phyloP scores from a whole-genome alignment of 305 asterid genomes.

The Fraxinus xanthoxyloides region DNA sequence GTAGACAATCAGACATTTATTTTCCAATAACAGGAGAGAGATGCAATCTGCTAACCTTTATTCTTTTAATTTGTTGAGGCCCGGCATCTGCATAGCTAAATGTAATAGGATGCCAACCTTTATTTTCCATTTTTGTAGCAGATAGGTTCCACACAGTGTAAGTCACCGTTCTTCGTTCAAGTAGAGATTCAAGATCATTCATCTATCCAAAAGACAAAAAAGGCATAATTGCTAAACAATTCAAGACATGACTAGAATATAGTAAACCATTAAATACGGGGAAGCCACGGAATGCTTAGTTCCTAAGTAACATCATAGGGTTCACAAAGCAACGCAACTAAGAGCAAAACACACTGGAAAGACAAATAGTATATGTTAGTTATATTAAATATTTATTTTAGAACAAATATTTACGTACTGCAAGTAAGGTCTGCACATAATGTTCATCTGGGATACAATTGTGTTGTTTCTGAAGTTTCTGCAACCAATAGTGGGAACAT shows the following conservation, averaged over 20 bases:
- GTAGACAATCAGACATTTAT: not conserved
- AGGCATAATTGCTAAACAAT: not conserved
- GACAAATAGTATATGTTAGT: not conserved
- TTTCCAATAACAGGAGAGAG: not conserved
- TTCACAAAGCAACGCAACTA: not conserved
- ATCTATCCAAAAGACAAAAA: constrained; percentile 41
- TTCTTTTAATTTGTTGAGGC: constrained; percentile 62
- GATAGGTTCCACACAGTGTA: constrained; percentile 85
- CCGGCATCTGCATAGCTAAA: constrained; percentile 63
- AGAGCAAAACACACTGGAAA: not conserved
- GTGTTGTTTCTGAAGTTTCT: constrained; percentile 96
- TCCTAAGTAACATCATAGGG: not conserved
- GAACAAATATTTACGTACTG: constrained; percentile 45
- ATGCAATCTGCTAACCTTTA: constrained; percentile 48
- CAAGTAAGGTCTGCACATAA: constrained; percentile 83
- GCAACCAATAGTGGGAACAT: constrained; percentile 34
- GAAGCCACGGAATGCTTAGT: not conserved
- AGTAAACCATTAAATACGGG: not conserved
- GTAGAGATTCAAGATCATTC: constrained; percentile 71
- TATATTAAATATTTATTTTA: not conserved
- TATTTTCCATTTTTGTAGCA: constrained; percentile 43
- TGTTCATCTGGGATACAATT: constrained; percentile 98
- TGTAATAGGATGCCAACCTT: constrained; percentile 86
- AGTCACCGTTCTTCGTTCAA: constrained; percentile 85
- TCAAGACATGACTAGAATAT: constrained; percentile 9